Evolutionary conservation across 1,284 basidiomycete species (phyloP), one percentile per base, ranked within the genome.

Genomic region (Cryptococcus jaspeensis): DNA sequence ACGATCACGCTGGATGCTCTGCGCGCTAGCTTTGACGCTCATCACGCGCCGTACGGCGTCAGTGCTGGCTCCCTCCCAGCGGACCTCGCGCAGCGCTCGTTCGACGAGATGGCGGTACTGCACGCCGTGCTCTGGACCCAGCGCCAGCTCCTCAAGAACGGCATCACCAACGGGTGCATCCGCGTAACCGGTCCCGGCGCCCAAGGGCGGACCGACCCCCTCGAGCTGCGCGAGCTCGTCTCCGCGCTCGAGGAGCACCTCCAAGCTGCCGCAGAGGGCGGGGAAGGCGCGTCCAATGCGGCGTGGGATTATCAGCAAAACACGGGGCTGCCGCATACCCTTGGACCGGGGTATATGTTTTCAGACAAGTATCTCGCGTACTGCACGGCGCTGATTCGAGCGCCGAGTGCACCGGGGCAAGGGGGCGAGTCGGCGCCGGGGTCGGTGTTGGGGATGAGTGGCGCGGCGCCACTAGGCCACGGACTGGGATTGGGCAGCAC

Each of bases 51-150:
- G 28, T 32, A 32, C 9, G 28, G 28, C 28, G 5, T 32, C 5
- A 32, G 28, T 9, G 28, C 28, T 32, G 5, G 9, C 4, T 4
- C 28, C 5, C 9, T 32, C 4, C 28, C 28, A 5, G 28, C 28
- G 28, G 28, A 32, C 28, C 28, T 32, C 28, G 28, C 28, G 28
- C 28, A 32, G 28, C 28, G 28, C 52, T 81, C 82, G 11, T 86
- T 84, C 63, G 89, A 91, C 76, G 88, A 90, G 63, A 67, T 87
- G 4, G 83, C 86, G 1, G 78, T 87, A 5, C 79, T 84, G 43
- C 81, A 81, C 60, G 80, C 82, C 12, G 72, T 80, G 16, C 74
- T 90, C 5, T 87, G 85, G 82, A 82, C 78, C 0, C 88, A 91
- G 65, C 69, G 84, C 18, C 84, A 87, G 55, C 80, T 89, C 16